Evolutionary conservation across 2,329 filamentous ascomycete species (phyloP).

Genomic region (Aspergillus flavus): DNA sequence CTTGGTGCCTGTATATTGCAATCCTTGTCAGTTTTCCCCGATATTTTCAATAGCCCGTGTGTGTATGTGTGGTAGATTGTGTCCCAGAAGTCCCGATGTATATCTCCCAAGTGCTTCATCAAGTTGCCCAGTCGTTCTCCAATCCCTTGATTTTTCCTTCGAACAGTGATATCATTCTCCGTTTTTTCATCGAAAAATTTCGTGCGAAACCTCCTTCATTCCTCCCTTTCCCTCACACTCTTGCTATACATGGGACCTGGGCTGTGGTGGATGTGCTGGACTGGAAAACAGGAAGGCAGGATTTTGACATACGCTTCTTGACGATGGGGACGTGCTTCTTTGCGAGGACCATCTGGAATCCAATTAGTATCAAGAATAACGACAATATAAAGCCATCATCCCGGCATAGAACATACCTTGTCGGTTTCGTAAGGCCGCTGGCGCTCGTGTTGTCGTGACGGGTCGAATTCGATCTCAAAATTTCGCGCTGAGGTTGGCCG

Average conservation of each 20-base stretch:
- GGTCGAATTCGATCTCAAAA: conserved; percentile 43
- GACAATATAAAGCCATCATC: background rate
- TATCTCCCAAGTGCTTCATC: background rate
- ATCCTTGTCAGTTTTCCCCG: background rate
- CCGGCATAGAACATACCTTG: conserved; percentile 40
- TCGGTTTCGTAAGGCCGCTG: conserved; percentile 48
- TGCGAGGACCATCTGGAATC: conserved; percentile 83
- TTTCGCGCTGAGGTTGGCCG: conserved; percentile 41
- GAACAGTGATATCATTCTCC: background rate
- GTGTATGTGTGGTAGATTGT: background rate
- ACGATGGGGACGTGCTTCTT: conserved; percentile 99
- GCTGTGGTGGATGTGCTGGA: conserved; percentile 6
- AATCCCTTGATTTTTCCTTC: background rate
- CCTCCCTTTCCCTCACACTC: background rate
- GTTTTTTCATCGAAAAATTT: background rate
- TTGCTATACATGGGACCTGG: conserved; percentile 8
- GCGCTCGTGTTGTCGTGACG: conserved; percentile 47
- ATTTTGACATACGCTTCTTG: conserved; percentile 86
- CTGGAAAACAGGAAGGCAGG: conserved; percentile 5
- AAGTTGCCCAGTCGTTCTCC: background rate
- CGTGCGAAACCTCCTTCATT: background rate
- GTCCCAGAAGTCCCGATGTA: background rate
- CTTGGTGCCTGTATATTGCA: conserved; percentile 67
- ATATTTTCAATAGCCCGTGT: background rate
- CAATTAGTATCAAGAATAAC: conserved; percentile 13